Base-by-base conservation (phyloP, 2,329 filamentous ascomycete species). In the Hymenoscyphus occultus region DNA sequence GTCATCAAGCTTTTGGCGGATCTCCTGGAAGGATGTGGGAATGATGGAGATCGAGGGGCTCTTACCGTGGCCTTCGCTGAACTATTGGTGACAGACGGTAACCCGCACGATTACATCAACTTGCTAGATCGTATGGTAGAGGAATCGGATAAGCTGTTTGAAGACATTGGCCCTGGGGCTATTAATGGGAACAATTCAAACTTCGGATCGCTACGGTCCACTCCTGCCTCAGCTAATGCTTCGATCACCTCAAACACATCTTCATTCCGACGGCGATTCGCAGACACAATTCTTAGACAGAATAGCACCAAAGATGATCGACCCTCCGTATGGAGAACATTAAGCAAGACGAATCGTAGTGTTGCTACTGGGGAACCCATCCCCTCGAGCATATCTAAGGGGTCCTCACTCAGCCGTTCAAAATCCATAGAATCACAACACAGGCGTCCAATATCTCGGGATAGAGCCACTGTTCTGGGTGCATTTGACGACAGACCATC, bases 31-130 rank as follows among this genome's bases (percentile, higher is more conserved):
- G 93, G 92, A 2, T 97, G 93, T 70, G 89, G 89, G 60, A 97
- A 96, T 72, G 94, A 97, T 74, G 90, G 92, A 39, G 94, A 97
- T 75, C 86, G 93, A 59, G 94, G 94, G 59, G 91, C 92, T 28
- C 79, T 98, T 71, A 97, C 93, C 0, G 86, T 92, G 56, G 91
- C 92, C 0, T 97, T 98, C 79, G 89, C 93, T 0, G 93, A 97
- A 75, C 82, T 97, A 60, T 80, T 98, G 6, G 90, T 95, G 1
- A 85, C 88, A 4, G 89, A 93, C 65, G 90, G 89, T 6, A 87
- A 89, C 67, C 87, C 93, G 1, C 88, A 91, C 65, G 86, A 93
- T 68, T 95, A 94, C 75, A 93, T 97, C 71, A 95, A 94, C 63
- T 80, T 97, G 14, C 82, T 97, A 57, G 93, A 97, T 77, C 87